Percentiles rank a stretch among this genome's conserved stretches.
Evolutionary conservation across 1,284 basidiomycete species (phyloP).

Genomic region (Cutaneotrichosporon sp.): DNA sequence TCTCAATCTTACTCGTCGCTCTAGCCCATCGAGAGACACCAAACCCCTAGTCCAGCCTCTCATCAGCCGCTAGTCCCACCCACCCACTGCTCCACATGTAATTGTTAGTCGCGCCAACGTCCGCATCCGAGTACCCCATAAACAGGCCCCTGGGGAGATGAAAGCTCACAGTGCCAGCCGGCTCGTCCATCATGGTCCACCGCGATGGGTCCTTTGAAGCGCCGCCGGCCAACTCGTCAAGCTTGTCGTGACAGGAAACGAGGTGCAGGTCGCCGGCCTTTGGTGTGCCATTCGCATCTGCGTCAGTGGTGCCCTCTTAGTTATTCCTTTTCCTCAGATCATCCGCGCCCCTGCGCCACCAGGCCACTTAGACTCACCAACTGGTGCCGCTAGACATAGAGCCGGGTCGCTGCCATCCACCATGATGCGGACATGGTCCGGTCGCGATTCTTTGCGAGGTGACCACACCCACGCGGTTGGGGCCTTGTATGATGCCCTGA

Average conservation of each 20-base stretch:
- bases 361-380: not conserved
- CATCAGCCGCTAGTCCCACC: not conserved
- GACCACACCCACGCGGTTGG: slow-evolving; percentile 3
- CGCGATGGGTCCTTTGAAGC: not conserved
- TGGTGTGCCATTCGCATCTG: not conserved
- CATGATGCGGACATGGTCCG: not conserved
- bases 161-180: not conserved
- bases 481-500: not conserved
- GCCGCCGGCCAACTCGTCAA: not conserved
- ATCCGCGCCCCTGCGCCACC: too few relatives aligned
- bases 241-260: not conserved
- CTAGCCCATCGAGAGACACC: too few relatives aligned
- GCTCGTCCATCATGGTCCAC: not conserved
- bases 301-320: not conserved
- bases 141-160: slow-evolving; percentile 6
- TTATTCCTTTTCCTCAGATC: not conserved
- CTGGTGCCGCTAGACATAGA: not conserved
- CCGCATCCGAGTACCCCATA: not conserved
- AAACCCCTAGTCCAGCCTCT: not conserved
- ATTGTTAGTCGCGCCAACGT: not conserved
- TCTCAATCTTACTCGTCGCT: too few relatives aligned
- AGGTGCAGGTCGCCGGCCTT: slow-evolving; percentile 1
- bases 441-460: not conserved
- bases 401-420: not conserved
- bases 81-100: slow-evolving; percentile 4